phyloP scores from a whole-genome alignment of 2,329 filamentous ascomycete genomes.

The Trichophyton benhamiae region DNA sequence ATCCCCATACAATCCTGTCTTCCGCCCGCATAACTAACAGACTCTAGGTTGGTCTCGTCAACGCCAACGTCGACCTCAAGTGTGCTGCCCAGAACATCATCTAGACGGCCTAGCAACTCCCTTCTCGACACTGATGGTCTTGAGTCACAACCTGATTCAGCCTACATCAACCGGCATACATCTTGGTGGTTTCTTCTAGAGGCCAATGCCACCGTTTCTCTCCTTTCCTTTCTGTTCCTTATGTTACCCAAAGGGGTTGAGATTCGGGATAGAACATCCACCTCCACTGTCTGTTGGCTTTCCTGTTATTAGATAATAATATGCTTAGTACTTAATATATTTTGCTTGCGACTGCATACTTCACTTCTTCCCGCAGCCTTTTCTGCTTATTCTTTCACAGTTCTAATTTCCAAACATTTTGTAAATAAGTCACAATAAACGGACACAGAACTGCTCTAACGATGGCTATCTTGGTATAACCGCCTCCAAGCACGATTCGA shows the following conservation, averaged over 20 bases:
- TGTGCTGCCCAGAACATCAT: constrained; percentile 30
- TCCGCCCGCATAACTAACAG: background rate
- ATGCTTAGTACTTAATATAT: constrained; percentile 5
- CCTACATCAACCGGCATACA: background rate
- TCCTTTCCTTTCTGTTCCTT: background rate
- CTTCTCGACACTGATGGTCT: background rate
- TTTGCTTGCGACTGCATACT: background rate
- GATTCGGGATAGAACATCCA: constrained; percentile 3
- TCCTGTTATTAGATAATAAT: constrained; percentile 6
- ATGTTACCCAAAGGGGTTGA: background rate
- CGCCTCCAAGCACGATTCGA: no score
- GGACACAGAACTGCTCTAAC: no score
- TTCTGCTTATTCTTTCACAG: background rate
- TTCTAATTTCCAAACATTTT: background rate
- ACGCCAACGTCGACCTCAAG: constrained; percentile 25
- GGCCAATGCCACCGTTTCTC: background rate
- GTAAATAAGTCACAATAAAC: no score
- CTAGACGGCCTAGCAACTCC: constrained; percentile 18
- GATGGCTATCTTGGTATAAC: no score
- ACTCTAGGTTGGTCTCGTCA: constrained; percentile 23
- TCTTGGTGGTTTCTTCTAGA: background rate
- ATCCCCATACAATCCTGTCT: background rate
- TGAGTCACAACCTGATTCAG: background rate
- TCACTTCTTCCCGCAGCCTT: background rate
- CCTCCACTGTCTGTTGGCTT: constrained; percentile 1